Conservation (phyloP, 2,329 filamentous ascomycete species). For the Colletotrichum musae region DNA sequence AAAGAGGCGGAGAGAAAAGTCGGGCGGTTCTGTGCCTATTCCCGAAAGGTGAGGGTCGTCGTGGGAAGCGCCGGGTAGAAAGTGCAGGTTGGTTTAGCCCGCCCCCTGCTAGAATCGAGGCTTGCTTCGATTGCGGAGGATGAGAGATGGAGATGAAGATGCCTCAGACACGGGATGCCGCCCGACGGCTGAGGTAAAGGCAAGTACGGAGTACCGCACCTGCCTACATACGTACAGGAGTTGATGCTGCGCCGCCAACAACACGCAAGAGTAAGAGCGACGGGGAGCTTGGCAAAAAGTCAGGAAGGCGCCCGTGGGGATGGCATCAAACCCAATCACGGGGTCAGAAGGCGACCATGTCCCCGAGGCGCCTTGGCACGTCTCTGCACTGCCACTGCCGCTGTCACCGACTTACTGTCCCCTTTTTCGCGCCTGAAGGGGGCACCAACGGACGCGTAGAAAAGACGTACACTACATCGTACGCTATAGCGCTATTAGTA, state of each 20-base stretch:
- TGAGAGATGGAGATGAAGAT: slow-evolving; percentile 2
- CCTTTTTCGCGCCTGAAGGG: no score
- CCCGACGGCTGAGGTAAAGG: not conserved
- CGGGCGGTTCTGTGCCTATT: not conserved
- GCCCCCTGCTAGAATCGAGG: not conserved
- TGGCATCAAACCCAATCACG: slow-evolving; percentile 23
- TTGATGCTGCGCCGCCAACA: slow-evolving; percentile 28
- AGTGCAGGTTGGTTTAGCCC: not conserved
- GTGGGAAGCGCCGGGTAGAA: slow-evolving; percentile 17
- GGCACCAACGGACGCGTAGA: not conserved
- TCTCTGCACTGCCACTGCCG: slow-evolving; percentile 37
- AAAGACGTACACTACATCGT: not conserved
- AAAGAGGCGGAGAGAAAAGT: slow-evolving; percentile 9
- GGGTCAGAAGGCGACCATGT: slow-evolving; percentile 1
- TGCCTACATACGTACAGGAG: no score
- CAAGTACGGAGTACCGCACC: slow-evolving; percentile 14
- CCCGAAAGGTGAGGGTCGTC: slow-evolving; percentile 2
- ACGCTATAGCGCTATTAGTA: not conserved
- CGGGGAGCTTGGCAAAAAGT: slow-evolving; percentile 35
- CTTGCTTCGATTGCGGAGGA: slow-evolving; percentile 12
- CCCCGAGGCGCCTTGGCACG: slow-evolving; percentile 28
- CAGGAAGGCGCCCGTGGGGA: not conserved
- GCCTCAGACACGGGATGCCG: not conserved
- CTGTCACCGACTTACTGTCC: not conserved
- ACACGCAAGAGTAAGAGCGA: slow-evolving; percentile 32